Base-by-base conservation (phyloP, 1,139 yeast genomes). In the Magnusiomyces magnusii region DNA sequence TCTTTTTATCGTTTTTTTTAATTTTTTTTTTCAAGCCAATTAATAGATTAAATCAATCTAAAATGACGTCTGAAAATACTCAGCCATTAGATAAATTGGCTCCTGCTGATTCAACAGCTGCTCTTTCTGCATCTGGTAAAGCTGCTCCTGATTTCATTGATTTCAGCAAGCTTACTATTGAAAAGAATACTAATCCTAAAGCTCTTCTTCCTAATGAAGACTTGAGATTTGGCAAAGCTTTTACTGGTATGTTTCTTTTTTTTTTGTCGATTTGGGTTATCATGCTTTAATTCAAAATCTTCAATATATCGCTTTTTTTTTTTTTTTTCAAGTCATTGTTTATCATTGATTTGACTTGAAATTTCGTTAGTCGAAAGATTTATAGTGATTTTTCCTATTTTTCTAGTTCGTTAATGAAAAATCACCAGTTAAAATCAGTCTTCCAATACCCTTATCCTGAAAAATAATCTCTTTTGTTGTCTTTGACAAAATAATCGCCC, bases 151-250 rank as follows among this genome's bases (percentile, higher is more conserved):
- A 88, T 67, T 82, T 96, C 15, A 77, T 91, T 65, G 93, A 88
- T 67, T 82, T 96, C 15, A 77, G 88, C 34, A 86, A 85, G 69
- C 75, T 93, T 61, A 74, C 74, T 58, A 77, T 92, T 66, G 78
- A 79, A 52, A 80, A 79, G 65, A 82, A 86, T 57, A 68, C 78
- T 28, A 68, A 76, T 7, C 95, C 96, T 59, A 86, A 87, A 71
- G 69, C 73, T 15, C 83, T 83, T 60, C 78, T 85, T 57, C 86
- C 96, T 57, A 84, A 86, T 64, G 93, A 87, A 51, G 72, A 87
- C 67, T 81, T 93, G 69, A 85, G 83, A 49, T 93, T 93, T 73
- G 99, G 99, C 63, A 83, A 86, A 71, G 75, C 87, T 15, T 90
- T 92, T 78, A 87, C 97, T 58, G 62, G 62, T 60, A 58, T 7